Evolutionary conservation across 139 green algal species (phyloP), one percentile per base, ranked within the genome.

Genomic region (Raphidocelis subcapitata): DNA sequence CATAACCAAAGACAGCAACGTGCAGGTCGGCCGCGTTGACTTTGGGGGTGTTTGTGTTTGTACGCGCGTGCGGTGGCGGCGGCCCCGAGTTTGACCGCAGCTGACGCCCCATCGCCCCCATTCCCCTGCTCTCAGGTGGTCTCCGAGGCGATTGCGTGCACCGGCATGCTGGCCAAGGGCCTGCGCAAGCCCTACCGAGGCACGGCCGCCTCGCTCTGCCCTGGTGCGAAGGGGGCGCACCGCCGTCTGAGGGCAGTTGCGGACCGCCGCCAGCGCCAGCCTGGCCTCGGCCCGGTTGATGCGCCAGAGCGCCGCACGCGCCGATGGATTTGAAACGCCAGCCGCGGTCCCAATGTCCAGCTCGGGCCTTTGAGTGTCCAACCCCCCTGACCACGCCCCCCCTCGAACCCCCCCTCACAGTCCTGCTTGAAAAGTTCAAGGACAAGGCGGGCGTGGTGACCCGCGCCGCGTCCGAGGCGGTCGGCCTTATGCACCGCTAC

Each of bases 371-470:
- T n/a, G n/a, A n/a, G n/a, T n/a, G n/a, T n/a, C n/a, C n/a, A 44
- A 49, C 8, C 41, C 41, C 12, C 8, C 8, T 49, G 8, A 49
- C 41, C 41, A 8, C 41, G 41, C 41, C 41, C 41, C 41, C 41
- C 41, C 8, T 20, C 41, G 12, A 49, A 49, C 41, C 41, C 41
- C 64, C 49, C 51, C 31, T 44, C 66, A 35, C 75, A 76, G 67
- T 85, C 32, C 51, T 97, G 59, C 70, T 97, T 61, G 92, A 96
- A 28, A 92, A 94, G 73, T 86, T 93, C 66, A 97, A 95, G 78
- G 94, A 98, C 75, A 97, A 97, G 77, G 97, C 94, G 63, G 80
- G 82, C 20, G 81, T 78, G 15, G 90, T 97, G 63, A 81, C 79
- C 55, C 73, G 67, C 26, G 82, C 87, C 4, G 76, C 75, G 23